These are phyloP conservation scores for Mycena alexandri DNA, from an alignment of 768 basidiomycete genomes.

Conservation along the genomic window DNA sequence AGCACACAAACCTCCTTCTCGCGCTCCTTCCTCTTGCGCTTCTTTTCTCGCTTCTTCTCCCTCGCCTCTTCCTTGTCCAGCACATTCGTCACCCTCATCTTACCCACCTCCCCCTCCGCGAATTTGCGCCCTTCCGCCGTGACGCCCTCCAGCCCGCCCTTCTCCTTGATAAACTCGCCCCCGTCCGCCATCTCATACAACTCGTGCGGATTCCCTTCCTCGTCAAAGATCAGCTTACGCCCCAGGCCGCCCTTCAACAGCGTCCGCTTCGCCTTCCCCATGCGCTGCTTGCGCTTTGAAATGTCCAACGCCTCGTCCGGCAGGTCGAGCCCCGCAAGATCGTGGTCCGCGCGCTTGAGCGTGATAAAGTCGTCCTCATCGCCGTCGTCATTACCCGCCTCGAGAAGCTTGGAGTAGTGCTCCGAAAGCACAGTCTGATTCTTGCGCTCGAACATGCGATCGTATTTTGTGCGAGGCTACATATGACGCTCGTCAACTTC, in stretches of 20 bases:
- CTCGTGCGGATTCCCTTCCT: conserved; percentile 84
- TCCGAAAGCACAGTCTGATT: conserved; percentile 93
- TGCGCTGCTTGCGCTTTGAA: conserved; percentile 90
- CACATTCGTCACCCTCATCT: conserved; percentile 78
- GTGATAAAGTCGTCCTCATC: conserved; percentile 91
- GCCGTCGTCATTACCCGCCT: conserved; percentile 58
- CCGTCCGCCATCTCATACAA: conserved; percentile 86
- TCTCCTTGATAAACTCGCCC: conserved; percentile 75
- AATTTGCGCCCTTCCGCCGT: conserved; percentile 77
- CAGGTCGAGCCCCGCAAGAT: conserved; percentile 52
- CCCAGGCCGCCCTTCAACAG: conserved; percentile 72
- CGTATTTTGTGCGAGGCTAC: conserved; percentile 85
- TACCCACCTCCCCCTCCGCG: conserved; percentile 78
- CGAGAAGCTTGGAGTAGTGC: conserved; percentile 91
- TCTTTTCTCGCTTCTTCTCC: conserved; percentile 92
- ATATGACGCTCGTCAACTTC: background rate
- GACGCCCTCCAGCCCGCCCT: conserved; percentile 73
- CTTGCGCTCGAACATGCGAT: conserved; percentile 97
- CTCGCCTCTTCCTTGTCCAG: conserved; percentile 85
- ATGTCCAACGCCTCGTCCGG: conserved; percentile 57
- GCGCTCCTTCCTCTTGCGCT: conserved; percentile 88
- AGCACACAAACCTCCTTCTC: conserved; percentile 61
- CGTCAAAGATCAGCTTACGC: conserved; percentile 91
- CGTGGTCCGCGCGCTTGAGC: conserved; percentile 92
- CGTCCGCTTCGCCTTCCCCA: conserved; percentile 80